Conservation (phyloP, 116 monocot species). For the Trichopus zeylanicus region DNA sequence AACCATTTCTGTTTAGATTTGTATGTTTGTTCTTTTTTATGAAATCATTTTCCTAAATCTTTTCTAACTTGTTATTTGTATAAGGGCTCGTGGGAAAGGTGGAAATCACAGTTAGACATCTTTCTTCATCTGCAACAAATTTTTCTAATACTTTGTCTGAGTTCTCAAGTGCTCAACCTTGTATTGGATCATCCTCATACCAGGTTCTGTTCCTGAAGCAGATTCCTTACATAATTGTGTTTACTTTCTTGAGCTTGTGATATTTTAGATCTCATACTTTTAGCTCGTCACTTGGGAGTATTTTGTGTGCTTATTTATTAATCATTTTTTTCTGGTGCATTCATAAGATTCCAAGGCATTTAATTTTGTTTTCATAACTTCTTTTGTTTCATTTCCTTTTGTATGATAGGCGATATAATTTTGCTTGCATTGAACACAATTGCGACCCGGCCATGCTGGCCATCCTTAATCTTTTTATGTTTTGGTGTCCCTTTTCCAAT, state of each 20-base stretch:
- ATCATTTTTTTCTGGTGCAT: background rate
- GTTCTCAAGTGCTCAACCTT: conserved; percentile 62
- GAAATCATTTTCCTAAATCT: background rate
- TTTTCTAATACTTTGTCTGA: conserved; percentile 58
- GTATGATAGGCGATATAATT: too few species aligned
- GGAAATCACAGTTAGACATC: conserved; percentile 90
- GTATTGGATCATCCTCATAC: conserved; percentile 29
- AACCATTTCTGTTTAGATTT: too few species aligned
- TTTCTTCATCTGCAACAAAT: conserved; percentile 56
- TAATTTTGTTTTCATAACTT: background rate
- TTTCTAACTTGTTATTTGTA: background rate
- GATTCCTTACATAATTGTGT: background rate
- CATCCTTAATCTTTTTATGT: background rate
- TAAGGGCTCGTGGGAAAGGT: conserved; percentile 83
- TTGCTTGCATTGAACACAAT: too few species aligned
- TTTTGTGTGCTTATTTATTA: background rate
- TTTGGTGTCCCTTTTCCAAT: conserved; percentile 29
- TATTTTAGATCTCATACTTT: background rate
- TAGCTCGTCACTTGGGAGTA: background rate
- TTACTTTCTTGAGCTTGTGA: background rate
- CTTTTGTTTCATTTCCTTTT: background rate
- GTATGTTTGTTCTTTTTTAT: background rate
- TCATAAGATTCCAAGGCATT: background rate
- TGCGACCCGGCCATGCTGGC: too few species aligned
- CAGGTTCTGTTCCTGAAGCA: conserved; percentile 31